Conservation (phyloP, 257 asterid genomes). For the Mentha longifolia region DNA sequence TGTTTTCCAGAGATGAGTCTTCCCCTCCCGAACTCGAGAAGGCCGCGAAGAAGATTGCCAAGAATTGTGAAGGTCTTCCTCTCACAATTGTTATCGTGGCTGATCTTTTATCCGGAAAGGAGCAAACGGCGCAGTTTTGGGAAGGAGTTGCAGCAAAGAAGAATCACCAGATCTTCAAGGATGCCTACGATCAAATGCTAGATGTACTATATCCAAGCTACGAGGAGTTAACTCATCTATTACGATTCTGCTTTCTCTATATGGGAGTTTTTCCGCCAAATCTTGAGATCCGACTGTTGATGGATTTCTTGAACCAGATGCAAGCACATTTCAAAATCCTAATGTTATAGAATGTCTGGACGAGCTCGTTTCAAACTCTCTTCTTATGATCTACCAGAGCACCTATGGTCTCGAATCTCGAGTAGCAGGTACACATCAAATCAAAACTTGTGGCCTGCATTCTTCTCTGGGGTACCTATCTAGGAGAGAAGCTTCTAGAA, state of each 20-base stretch:
- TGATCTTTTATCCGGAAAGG: not conserved
- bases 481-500: slow-evolving; percentile 1
- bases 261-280: slow-evolving; percentile 33
- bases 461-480: slow-evolving; percentile 13
- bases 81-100: not conserved
- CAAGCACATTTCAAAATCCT: not conserved
- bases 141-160: not conserved
- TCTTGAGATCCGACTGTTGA: slow-evolving; percentile 21
- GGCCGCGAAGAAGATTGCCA: slow-evolving; percentile 13
- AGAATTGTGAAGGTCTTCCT: slow-evolving; percentile 33
- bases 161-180: not conserved
- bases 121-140: not conserved
- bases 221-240: slow-evolving; percentile 17
- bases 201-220: slow-evolving; percentile 23
- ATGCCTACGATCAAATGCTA: not conserved
- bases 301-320: slow-evolving; percentile 27
- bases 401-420: not conserved
- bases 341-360: slow-evolving; percentile 17
- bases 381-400: slow-evolving; percentile 9
- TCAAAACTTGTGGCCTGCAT: slow-evolving; percentile 29
- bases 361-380: slow-evolving; percentile 13
- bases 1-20: not conserved
- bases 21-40: slow-evolving; percentile 23
- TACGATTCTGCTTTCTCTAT: slow-evolving; percentile 24
- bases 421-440: not conserved